Evolutionary conservation across 2,329 filamentous ascomycete species (phyloP), one percentile per base, ranked within the genome.

Genomic region (Ophiocordyceps australis): DNA sequence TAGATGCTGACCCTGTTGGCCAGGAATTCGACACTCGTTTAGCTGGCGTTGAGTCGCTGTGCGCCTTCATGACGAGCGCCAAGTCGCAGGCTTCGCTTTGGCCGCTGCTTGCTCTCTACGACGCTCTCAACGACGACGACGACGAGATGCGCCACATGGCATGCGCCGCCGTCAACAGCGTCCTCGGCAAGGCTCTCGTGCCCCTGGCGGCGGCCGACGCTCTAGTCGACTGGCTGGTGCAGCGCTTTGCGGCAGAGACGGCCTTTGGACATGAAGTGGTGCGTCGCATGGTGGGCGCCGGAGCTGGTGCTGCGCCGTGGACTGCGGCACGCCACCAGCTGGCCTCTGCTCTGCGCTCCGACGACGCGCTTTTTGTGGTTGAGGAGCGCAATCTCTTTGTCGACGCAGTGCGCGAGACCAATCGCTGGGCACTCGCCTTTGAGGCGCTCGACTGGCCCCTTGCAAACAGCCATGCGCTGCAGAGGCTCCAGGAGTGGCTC

Each of bases 371-470:
- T 1, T 98, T 98, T 44, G 74, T 67, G 1, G 64, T 82, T 29
- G 89, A 98, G 50, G 85, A 91, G 45, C 83, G 92, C 45, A 98
- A 98, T 43, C 61, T 94, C n/a, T 95, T 81, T 46, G 57, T 86
- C 25, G 86, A 95, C 45, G 74, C 83, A 37, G 67, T 81, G 5
- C 61, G 72, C 24, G 85, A 94, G 46, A 59, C 72, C 4, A 52
- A 60, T 12, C 46, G 70, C n/a, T 94, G 83, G 82, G 51, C 61
- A 0, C 46, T 45, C 11, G 53, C 67, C 3, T 50, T 78, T 17
- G 30, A 37, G 12, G 23, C 29, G 20, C 16, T 49, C 18, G 14
- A 28, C 5, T 42, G 37, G 34, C 28, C 35, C 4, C n/a, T n/a
- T n/a, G 28, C 24, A 3, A 28, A 38, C 2, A 42, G 41, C 7